Evolutionary conservation across 352 stramenopile species (phyloP).

Genomic region (Phytopythium aichiense): DNA sequence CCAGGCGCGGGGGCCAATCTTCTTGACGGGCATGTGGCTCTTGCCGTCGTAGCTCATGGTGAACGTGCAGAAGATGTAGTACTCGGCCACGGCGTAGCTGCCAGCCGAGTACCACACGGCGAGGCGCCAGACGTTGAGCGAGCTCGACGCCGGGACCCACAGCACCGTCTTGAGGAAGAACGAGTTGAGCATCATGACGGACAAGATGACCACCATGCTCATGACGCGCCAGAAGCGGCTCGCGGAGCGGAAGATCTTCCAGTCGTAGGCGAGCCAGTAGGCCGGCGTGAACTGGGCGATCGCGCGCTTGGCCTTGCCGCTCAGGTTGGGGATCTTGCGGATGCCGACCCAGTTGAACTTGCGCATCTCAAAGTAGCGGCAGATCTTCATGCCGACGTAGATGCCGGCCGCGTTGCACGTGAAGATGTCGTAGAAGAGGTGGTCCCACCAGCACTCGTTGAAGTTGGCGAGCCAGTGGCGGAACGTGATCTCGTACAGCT

Average conservation of each 20-base stretch:
- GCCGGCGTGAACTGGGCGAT: conserved; percentile 87
- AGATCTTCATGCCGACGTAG: conserved; percentile 85
- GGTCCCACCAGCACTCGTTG: conserved; percentile 96
- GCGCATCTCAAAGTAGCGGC: conserved; percentile 84
- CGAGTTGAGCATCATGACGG: conserved; percentile 94
- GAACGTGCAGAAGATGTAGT: conserved; percentile 89
- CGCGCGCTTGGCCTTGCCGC: conserved; percentile 76
- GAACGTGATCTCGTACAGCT: conserved; percentile 87
- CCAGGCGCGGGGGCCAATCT: conserved; percentile 79
- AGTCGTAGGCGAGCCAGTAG: conserved; percentile 91
- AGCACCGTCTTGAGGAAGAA: conserved; percentile 95
- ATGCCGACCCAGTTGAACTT: conserved; percentile 89
- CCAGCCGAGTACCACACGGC: conserved; percentile 82
- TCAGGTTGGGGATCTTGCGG: conserved; percentile 77
- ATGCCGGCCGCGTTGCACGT: conserved; percentile 93
- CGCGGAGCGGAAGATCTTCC: conserved; percentile 92
- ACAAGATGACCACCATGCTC: conserved; percentile 88
- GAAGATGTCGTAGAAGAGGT: conserved; percentile 92
- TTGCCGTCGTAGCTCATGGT: conserved; percentile 58
- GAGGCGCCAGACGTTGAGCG: conserved; percentile 78
- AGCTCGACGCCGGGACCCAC: conserved; percentile 82
- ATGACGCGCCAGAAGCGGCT: conserved; percentile 89
- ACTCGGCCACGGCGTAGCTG: conserved; percentile 85
- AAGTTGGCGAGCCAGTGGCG: conserved; percentile 92
- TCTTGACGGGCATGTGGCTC: conserved; percentile 63